Evolutionary conservation across 768 basidiomycete species (phyloP).

Genomic region (Artomyces pyxidatus): DNA sequence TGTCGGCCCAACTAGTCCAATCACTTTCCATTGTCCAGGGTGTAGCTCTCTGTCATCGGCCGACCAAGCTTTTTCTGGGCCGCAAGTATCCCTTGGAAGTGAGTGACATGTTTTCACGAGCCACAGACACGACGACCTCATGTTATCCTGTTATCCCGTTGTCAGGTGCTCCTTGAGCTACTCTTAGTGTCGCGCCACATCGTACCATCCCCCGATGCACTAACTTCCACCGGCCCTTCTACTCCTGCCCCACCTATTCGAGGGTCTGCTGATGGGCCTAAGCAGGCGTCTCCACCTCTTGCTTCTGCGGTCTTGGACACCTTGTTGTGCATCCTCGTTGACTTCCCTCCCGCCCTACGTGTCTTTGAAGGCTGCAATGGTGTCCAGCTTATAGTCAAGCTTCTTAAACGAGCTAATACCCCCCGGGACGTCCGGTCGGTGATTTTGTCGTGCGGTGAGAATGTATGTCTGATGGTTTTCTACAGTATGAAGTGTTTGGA

Average conservation of each 20-base stretch:
- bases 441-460: background rate
- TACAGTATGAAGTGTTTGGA: constrained; percentile 92
- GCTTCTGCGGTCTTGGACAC: constrained; percentile 70
- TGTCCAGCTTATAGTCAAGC: constrained; percentile 75
- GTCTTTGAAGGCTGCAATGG: constrained; percentile 73
- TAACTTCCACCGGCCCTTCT: constrained; percentile 15
- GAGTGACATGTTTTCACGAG: constrained; percentile 13
- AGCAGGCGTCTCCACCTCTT: constrained; percentile 7
- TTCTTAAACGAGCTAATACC: constrained; percentile 78
- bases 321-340: constrained; percentile 82
- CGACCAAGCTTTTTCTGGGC: constrained; percentile 64
- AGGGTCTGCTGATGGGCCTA: constrained; percentile 7
- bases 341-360: constrained; percentile 66
- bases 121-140: too few relatives aligned
- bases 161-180: constrained; percentile 63
- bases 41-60: constrained; percentile 54
- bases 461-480: background rate
- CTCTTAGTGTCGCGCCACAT: constrained; percentile 65
- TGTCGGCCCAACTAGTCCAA: constrained; percentile 48
- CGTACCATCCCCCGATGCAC: constrained; percentile 8
- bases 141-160: background rate
- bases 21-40: constrained; percentile 72
- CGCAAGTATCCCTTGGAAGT: constrained; percentile 65
- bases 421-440: constrained; percentile 81
- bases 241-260: constrained; percentile 22